Evolutionary conservation across 352 stramenopile species (phyloP).

Genomic region (Phytophthora fragariae): DNA sequence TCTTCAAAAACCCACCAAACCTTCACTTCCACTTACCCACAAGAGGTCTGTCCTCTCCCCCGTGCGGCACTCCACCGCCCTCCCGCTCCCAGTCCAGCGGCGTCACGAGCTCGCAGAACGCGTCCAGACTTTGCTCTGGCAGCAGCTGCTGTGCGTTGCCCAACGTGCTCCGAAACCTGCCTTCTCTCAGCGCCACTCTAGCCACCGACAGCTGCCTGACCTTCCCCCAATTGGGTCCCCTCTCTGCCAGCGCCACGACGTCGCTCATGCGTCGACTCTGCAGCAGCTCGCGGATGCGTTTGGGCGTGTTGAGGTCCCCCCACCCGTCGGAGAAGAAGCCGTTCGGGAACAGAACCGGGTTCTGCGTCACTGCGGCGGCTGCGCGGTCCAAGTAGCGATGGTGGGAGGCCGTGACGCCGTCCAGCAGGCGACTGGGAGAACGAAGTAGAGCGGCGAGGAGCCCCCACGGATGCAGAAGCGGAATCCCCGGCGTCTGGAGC

Average conservation of each 20-base stretch:
- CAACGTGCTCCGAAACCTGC: constrained; percentile 68
- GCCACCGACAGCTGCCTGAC: constrained; percentile 35
- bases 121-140: constrained; percentile 60
- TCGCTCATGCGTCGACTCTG: constrained; percentile 73
- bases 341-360: constrained; percentile 74
- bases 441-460: constrained; percentile 62
- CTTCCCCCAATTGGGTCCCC: constrained; percentile 46
- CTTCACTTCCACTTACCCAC: constrained; percentile 41
- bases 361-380: constrained; percentile 78
- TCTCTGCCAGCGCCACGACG: constrained; percentile 43
- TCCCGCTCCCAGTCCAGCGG: constrained; percentile 58
- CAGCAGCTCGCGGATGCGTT: constrained; percentile 59
- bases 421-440: constrained; percentile 63
- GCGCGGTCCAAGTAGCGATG: constrained; percentile 75
- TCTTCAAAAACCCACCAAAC: not conserved
- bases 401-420: constrained; percentile 66
- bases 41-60: constrained; percentile 41
- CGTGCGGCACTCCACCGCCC: constrained; percentile 21
- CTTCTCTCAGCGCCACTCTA: constrained; percentile 57
- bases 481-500: constrained; percentile 28
- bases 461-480: constrained; percentile 66
- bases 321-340: constrained; percentile 87
- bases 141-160: constrained; percentile 63
- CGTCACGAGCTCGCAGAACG: constrained; percentile 76
- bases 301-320: constrained; percentile 74